Evolutionary conservation across 1,139 yeast genomes (phyloP).

Genomic region (Debaryomycetaceae sp.): DNA sequence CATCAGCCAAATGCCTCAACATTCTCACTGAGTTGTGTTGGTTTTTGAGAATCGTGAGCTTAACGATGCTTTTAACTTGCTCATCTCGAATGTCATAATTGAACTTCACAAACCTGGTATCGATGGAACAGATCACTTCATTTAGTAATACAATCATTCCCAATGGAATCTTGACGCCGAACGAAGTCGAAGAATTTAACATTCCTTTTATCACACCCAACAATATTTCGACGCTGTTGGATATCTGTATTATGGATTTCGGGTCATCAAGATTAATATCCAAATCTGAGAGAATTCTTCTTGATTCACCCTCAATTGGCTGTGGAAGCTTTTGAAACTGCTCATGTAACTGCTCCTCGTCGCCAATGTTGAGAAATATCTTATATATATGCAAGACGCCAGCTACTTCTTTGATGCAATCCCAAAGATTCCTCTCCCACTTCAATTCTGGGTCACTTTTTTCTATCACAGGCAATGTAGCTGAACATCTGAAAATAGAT

Average conservation of each 20-base stretch:
- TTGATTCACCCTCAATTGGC: conserved; percentile 14
- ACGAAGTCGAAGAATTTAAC: conserved; percentile 44
- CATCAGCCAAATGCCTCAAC: conserved; percentile 32
- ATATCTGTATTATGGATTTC: conserved; percentile 45
- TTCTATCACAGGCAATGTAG: conserved; percentile 56
- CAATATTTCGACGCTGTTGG: conserved; percentile 47
- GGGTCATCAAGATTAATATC: conserved; percentile 58
- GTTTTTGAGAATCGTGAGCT: conserved; percentile 36
- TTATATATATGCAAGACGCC: conserved; percentile 52
- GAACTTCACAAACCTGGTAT: conserved; percentile 50
- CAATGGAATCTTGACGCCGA: conserved; percentile 51
- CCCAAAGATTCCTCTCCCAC: conserved; percentile 44
- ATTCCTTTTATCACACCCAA: conserved; percentile 43
- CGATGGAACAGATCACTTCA: conserved; percentile 52
- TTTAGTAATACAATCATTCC: conserved; percentile 48
- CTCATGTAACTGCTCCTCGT: conserved; percentile 45
- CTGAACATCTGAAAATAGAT: conserved; percentile 49
- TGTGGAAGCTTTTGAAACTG: conserved; percentile 33
- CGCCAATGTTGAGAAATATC: conserved; percentile 53
- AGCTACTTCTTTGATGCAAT: conserved; percentile 43
- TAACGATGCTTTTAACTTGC: conserved; percentile 35
- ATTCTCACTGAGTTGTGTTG: conserved; percentile 44
- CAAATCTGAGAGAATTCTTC: conserved; percentile 42
- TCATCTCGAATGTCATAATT: conserved; percentile 59
- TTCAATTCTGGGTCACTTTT: conserved; percentile 46